Base-by-base conservation (phyloP, 768 basidiomycete species). In the Thelephora aurantiotincta region DNA sequence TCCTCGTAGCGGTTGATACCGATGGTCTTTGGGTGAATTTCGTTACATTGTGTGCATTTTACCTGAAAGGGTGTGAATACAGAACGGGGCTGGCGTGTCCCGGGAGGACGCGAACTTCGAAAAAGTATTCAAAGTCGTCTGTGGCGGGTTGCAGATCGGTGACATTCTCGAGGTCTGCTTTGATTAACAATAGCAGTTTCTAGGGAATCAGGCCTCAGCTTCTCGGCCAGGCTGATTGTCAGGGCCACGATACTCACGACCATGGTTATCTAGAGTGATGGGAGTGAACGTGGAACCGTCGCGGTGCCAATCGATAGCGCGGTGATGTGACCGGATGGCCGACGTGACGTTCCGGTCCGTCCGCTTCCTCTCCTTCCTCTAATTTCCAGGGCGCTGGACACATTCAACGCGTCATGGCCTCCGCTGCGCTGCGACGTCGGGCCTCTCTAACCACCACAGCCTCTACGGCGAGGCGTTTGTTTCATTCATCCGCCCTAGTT, bases 101-200 rank as follows among this genome's bases (percentile, higher is more conserved):
- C 41, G 47, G 30, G 42, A 33, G 30, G 23, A 23, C 50, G n/a
- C 33, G 23, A 48, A 84, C 86, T 68, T 81, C 61, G 68, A 91
- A 90, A 68, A 82, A 81, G 60, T 75, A 91, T 49, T 88, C 82
- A 54, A 83, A 91, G 52, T 79, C 73, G 26, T 78, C 70, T 3
- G 68, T 62, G n/a, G 73, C 70, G 26, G 87, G 87, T 44, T 65
- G 64, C 23, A 91, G 65, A 54, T 76, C 67, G 7, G 84, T 82
- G 50, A 89, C 77, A 53, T 83, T 81, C 60, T 90, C 84, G 38
- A 91, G 71, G 2, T 84, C 82, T 11, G 87, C 88, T 63, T 79
- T 78, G 60, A 86, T 82, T 42, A 77, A 80, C 26, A 85, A 66
- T 51, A 69, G 66, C 12, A 86, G 68, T 48, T 66, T 72, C 81